Percentiles rank a stretch among this genome's conserved stretches.
Conservation (phyloP, 345 rosid genomes). For the Durio zibethinus region DNA sequence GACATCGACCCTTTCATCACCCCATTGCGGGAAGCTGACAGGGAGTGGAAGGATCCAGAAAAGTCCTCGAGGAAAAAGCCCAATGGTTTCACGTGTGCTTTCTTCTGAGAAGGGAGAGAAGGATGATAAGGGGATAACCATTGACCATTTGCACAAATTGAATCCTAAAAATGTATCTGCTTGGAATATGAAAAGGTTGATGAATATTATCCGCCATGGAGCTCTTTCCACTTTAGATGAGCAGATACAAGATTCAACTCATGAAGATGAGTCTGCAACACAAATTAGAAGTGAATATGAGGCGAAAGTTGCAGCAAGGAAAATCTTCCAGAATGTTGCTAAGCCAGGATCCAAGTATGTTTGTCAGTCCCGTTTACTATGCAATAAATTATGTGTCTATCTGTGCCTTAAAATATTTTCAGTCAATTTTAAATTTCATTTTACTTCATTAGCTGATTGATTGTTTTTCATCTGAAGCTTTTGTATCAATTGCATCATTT, state of each 20-base stretch:
- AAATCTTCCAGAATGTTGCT: conserved; percentile 72
- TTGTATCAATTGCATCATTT: neutral
- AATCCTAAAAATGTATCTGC: conserved; percentile 81
- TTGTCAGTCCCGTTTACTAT: neutral
- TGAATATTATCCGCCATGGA: conserved; percentile 64
- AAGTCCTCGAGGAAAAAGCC: conserved; percentile 47
- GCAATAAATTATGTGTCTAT: neutral
- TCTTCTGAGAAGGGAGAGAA: conserved; percentile 50
- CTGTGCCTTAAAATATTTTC: neutral
- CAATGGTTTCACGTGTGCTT: conserved; percentile 37
- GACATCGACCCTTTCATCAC: conserved; percentile 30
- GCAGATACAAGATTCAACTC: conserved; percentile 50
- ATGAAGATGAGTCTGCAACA: conserved; percentile 55
- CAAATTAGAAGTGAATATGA: conserved; percentile 63
- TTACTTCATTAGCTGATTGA: neutral
- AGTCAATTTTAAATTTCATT: neutral
- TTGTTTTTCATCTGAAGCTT: neutral
- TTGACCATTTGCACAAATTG: conserved; percentile 70
- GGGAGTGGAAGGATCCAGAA: conserved; percentile 46
- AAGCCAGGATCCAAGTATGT: conserved; percentile 61
- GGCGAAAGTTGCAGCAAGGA: conserved; percentile 85
- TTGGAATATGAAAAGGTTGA: conserved; percentile 94
- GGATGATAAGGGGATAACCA: conserved; percentile 43
- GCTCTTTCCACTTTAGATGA: conserved; percentile 78
- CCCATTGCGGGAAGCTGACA: conserved; percentile 20